phyloP scores from a whole-genome alignment of 371 early-diverging fungal genomes.

The Globomyces sp. region DNA sequence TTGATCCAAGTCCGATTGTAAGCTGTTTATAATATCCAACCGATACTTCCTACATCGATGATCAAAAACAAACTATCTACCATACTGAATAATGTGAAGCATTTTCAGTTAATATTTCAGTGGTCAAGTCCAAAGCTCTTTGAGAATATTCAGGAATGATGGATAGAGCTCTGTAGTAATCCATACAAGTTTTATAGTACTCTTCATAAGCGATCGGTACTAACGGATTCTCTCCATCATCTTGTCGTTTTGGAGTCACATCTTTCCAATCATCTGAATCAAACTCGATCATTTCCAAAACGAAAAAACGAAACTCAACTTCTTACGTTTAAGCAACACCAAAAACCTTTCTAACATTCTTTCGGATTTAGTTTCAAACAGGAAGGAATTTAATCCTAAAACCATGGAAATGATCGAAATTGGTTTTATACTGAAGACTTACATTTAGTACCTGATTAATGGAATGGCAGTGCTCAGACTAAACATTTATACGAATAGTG shows the following conservation, averaged over 20 bases:
- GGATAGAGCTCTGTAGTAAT: constrained; percentile 82
- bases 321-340: neutral
- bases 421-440: no score
- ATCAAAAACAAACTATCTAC: constrained; percentile 43
- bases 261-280: constrained; percentile 7
- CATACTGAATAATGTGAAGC: constrained; percentile 95
- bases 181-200: constrained; percentile 73
- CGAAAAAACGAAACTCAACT: neutral
- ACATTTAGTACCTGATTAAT: no score
- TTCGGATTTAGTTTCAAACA: no score
- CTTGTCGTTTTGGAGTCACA: neutral
- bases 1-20: constrained; percentile 57
- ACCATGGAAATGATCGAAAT: no score
- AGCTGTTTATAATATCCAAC: constrained; percentile 66
- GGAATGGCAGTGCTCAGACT: no score
- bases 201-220: constrained; percentile 10
- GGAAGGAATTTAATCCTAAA: no score
- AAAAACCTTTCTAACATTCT: no score
- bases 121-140: constrained; percentile 79
- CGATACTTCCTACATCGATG: constrained; percentile 72
- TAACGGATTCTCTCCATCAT: constrained; percentile 11
- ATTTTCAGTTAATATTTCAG: constrained; percentile 75
- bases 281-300: constrained; percentile 1
- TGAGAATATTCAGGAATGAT: constrained; percentile 65
- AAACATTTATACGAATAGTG: no score